A percentile compares a stretch with the other conserved stretches of the same genome.
Conservation (phyloP, 2,329 filamentous ascomycete species). For the Pseudovirgaria hyperparasitica region DNA sequence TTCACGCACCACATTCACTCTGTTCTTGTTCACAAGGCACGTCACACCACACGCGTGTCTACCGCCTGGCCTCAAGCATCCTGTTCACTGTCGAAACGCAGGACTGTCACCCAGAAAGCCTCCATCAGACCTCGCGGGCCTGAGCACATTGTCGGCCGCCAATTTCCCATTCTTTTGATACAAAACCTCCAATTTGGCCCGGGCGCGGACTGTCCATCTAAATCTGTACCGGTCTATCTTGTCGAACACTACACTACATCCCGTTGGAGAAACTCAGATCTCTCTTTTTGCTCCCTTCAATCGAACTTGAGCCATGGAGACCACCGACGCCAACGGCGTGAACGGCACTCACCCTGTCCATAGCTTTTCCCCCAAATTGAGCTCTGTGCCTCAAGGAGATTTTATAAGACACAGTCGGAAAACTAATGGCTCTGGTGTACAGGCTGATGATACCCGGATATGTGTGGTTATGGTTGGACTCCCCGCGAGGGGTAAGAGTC, state of each 20-base stretch:
- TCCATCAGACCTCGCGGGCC: too few relatives aligned
- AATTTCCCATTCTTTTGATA: neutral
- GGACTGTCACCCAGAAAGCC: too few relatives aligned
- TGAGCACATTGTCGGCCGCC: neutral
- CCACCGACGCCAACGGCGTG: slow-evolving; percentile 24
- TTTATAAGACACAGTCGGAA: slow-evolving; percentile 30
- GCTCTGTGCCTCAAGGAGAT: slow-evolving; percentile 28
- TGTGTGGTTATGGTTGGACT: slow-evolving; percentile 98
- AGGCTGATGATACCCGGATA: slow-evolving; percentile 92
- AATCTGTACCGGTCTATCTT: slow-evolving; percentile 16
- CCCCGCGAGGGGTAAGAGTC: slow-evolving; percentile 88
- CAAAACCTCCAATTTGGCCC: slow-evolving; percentile 8
- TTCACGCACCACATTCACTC: too few relatives aligned
- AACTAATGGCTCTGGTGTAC: slow-evolving; percentile 54
- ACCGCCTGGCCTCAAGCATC: too few relatives aligned
- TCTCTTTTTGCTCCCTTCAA: slow-evolving; percentile 8
- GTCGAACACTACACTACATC: too few relatives aligned
- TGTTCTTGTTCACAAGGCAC: too few relatives aligned
- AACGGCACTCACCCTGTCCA: too few relatives aligned
- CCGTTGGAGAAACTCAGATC: too few relatives aligned
- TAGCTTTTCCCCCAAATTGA: slow-evolving; percentile 26
- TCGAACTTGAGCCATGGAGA: slow-evolving; percentile 15
- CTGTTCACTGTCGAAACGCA: too few relatives aligned
- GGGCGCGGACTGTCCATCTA: slow-evolving; percentile 14
- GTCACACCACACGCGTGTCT: too few relatives aligned